Conservation (phyloP, 2,329 filamentous ascomycete species). For the Sclerotinia subarctica region DNA sequence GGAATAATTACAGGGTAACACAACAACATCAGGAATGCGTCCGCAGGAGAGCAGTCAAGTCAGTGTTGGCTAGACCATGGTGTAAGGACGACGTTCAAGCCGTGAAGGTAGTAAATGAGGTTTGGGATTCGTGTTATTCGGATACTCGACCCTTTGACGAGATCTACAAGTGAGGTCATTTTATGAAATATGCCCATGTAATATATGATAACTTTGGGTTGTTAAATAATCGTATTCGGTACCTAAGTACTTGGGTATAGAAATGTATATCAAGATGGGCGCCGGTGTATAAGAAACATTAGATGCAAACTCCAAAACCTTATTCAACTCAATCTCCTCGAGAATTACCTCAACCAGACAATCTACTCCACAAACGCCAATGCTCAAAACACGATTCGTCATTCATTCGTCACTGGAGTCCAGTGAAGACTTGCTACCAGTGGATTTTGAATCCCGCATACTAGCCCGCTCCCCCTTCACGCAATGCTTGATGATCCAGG, state of each 20-base stretch:
- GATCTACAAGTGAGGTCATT: slow-evolving; percentile 68
- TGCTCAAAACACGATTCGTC: slow-evolving; percentile 30
- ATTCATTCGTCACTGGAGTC: slow-evolving; percentile 33
- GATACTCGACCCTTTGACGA: slow-evolving; percentile 97
- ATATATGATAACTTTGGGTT: slow-evolving; percentile 9
- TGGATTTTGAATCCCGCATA: slow-evolving; percentile 38
- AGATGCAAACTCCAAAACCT: slow-evolving; percentile 37
- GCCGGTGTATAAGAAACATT: slow-evolving; percentile 33
- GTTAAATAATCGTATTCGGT: slow-evolving; percentile 16
- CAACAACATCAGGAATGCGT: slow-evolving; percentile 95
- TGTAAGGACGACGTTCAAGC: slow-evolving; percentile 87
- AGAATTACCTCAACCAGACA: slow-evolving; percentile 3
- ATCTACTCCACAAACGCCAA: slow-evolving; percentile 32
- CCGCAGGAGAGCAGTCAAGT: slow-evolving; percentile 72
- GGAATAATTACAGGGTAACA: slow-evolving; percentile 83
- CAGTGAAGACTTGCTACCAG: slow-evolving; percentile 34
- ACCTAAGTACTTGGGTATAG: slow-evolving; percentile 16
- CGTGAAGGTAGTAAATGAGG: slow-evolving; percentile 84
- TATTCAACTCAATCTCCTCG: slow-evolving; percentile 30
- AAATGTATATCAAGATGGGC: slow-evolving; percentile 32
- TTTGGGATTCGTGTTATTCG: slow-evolving; percentile 96
- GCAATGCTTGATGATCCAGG: slow-evolving; percentile 97
- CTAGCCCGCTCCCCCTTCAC: slow-evolving; percentile 44
- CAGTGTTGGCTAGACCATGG: slow-evolving; percentile 71
- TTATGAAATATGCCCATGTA: slow-evolving; percentile 12